Evolutionary conservation across 2,329 filamentous ascomycete genomes (phyloP).

Genomic region (Talaromyces sp.): DNA sequence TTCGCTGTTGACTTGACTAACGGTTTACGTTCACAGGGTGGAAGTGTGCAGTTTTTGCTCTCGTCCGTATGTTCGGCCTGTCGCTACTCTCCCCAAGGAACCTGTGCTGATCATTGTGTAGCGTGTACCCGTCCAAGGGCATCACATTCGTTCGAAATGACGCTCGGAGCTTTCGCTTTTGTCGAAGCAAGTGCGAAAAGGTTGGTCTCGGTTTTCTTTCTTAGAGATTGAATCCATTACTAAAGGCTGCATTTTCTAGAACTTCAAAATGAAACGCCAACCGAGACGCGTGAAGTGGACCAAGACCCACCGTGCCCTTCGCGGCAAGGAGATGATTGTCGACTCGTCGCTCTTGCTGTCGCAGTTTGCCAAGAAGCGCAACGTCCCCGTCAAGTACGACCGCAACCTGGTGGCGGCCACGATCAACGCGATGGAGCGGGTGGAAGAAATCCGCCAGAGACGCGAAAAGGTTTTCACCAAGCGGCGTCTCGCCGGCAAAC

Average conservation of each 20-base stretch:
- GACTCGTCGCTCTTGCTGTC: slow-evolving; percentile 70
- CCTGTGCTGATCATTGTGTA: slow-evolving; percentile 2
- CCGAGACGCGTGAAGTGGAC: slow-evolving; percentile 97
- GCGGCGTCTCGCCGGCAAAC: slow-evolving; percentile 84
- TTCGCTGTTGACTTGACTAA: background rate
- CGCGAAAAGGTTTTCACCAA: slow-evolving; percentile 92
- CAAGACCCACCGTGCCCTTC: slow-evolving; percentile 80
- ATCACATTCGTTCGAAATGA: slow-evolving; percentile 66
- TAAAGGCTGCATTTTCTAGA: slow-evolving; percentile 25
- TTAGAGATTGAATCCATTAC: background rate
- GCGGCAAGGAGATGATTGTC: slow-evolving; percentile 85
- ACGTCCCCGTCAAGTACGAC: slow-evolving; percentile 93
- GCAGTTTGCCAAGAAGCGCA: slow-evolving; percentile 85
- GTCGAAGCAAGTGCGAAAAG: slow-evolving; percentile 63
- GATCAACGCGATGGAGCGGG: slow-evolving; percentile 84
- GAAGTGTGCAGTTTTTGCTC: slow-evolving; percentile 70
- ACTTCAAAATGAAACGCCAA: slow-evolving; percentile 98
- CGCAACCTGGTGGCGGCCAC: slow-evolving; percentile 84
- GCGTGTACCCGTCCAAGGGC: slow-evolving; percentile 58
- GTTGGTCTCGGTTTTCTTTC: background rate
- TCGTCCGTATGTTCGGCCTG: slow-evolving; percentile 40
- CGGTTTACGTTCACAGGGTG: slow-evolving; percentile 23
- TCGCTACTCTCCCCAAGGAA: background rate
- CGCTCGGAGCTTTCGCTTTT: slow-evolving; percentile 62
- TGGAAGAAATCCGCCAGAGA: slow-evolving; percentile 75